These are phyloP conservation scores for Lithohypha guttulata DNA, from an alignment of 2,329 filamentous ascomycete species.

Conservation along the genomic window DNA sequence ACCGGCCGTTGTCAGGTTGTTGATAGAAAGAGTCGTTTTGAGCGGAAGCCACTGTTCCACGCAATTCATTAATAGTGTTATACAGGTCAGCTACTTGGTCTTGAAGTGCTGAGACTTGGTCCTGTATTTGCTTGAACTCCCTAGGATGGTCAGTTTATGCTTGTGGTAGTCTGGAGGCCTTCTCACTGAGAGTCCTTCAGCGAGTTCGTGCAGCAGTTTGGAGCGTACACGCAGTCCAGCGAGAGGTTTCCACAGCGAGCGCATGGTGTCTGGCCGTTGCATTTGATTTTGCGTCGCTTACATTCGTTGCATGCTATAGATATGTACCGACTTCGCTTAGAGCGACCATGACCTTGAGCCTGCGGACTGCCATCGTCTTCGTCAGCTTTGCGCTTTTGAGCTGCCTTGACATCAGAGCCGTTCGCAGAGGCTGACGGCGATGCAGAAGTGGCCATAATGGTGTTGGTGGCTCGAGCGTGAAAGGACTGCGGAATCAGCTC, in stretches of 20 bases:
- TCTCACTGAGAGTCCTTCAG: conserved; percentile 76
- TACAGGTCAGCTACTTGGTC: conserved; percentile 74
- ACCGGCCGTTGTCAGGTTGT: conserved; percentile 25
- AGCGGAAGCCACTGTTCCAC: conserved; percentile 32
- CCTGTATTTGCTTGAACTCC: conserved; percentile 73
- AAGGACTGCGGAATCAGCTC: conserved; percentile 4
- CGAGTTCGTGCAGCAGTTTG: conserved; percentile 59
- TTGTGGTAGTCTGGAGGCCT: not conserved
- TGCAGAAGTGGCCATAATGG: conserved; percentile 1
- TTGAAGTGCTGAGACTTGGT: conserved; percentile 64
- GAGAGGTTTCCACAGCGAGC: conserved; percentile 54
- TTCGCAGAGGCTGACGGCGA: conserved; percentile 5
- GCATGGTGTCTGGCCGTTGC: conserved; percentile 55
- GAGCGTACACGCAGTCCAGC: conserved; percentile 53
- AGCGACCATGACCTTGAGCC: conserved; percentile 30
- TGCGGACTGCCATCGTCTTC: conserved; percentile 5
- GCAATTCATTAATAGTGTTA: conserved; percentile 58
- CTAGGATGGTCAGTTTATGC: conserved; percentile 26
- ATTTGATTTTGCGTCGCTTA: conserved; percentile 56
- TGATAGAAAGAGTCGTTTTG: conserved; percentile 15
- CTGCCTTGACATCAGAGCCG: not conserved
- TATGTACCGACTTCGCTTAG: conserved; percentile 57
- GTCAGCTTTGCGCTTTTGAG: conserved; percentile 11
- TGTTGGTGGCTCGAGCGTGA: not conserved
- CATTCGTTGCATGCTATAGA: conserved; percentile 58